phyloP scores from a whole-genome alignment of 441 rosid species.

The Populus hybrid region DNA sequence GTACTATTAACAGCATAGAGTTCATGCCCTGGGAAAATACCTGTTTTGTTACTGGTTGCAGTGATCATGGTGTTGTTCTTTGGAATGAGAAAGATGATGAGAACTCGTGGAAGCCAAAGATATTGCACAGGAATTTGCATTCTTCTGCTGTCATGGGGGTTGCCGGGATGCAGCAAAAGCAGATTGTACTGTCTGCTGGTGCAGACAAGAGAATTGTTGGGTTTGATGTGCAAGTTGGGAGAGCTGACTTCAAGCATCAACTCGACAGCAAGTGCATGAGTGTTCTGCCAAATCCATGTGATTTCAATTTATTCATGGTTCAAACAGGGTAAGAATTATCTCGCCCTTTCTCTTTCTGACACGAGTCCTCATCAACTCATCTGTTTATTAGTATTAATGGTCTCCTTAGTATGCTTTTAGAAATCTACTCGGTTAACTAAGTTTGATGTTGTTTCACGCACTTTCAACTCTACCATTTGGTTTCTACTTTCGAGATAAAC shows the following conservation, averaged over 20 bases:
- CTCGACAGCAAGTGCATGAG: slow-evolving; percentile 95
- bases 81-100: slow-evolving; percentile 70
- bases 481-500: background rate
- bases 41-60: slow-evolving; percentile 81
- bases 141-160: slow-evolving; percentile 97
- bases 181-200: slow-evolving; percentile 74
- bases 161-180: slow-evolving; percentile 81
- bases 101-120: slow-evolving; percentile 68
- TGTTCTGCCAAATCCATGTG: slow-evolving; percentile 82
- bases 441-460: background rate
- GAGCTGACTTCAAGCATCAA: slow-evolving; percentile 74
- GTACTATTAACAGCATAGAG: slow-evolving; percentile 68
- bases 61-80: slow-evolving; percentile 79
- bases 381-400: background rate
- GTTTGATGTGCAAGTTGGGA: slow-evolving; percentile 63
- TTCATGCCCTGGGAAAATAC: slow-evolving; percentile 83
- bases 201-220: slow-evolving; percentile 80
- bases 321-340: slow-evolving; percentile 72
- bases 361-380: background rate
- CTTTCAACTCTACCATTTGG: background rate
- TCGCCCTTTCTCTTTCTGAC: background rate
- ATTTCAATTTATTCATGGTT: slow-evolving; percentile 94
- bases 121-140: slow-evolving; percentile 68
- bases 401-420: background rate
- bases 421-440: background rate